Evolutionary conservation across 257 asterid species (phyloP).

Genomic region (Rauvolfia tetraphylla): DNA sequence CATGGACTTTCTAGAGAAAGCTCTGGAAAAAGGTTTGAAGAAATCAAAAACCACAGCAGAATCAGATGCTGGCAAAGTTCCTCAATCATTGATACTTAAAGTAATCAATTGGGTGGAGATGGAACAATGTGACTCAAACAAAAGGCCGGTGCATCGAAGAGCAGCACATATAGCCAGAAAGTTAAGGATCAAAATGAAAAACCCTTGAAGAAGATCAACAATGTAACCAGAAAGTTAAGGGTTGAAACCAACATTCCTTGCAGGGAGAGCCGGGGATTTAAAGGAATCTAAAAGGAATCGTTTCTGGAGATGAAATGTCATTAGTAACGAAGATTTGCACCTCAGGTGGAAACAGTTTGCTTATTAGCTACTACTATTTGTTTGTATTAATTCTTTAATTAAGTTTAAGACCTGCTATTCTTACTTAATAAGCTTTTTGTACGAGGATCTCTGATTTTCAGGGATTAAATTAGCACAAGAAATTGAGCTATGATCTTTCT

Average conservation of each 20-base stretch:
- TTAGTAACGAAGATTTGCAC: neutral
- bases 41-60: conserved; percentile 42
- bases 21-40: conserved; percentile 63
- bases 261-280: too few relatives aligned
- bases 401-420: neutral
- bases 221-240: too few relatives aligned
- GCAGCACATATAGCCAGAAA: conserved; percentile 75
- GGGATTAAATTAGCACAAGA: too few relatives aligned
- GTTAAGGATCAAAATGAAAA: conserved; percentile 88
- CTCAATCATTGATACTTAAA: conserved; percentile 75
- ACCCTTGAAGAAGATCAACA: conserved; percentile 56
- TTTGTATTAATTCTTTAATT: neutral
- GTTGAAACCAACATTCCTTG: too few relatives aligned
- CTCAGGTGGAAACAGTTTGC: neutral
- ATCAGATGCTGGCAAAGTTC: conserved; percentile 41
- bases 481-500: too few relatives aligned
- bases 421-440: too few relatives aligned
- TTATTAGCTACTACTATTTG: neutral
- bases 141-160: conserved; percentile 70
- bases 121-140: conserved; percentile 74
- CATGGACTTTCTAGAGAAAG: conserved; percentile 81
- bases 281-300: too few relatives aligned
- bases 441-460: too few relatives aligned
- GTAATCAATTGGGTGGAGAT: conserved; percentile 95
- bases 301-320: too few relatives aligned